phyloP scores from a whole-genome alignment of 1,284 basidiomycete species.

The Papiliotrema laurentii region DNA sequence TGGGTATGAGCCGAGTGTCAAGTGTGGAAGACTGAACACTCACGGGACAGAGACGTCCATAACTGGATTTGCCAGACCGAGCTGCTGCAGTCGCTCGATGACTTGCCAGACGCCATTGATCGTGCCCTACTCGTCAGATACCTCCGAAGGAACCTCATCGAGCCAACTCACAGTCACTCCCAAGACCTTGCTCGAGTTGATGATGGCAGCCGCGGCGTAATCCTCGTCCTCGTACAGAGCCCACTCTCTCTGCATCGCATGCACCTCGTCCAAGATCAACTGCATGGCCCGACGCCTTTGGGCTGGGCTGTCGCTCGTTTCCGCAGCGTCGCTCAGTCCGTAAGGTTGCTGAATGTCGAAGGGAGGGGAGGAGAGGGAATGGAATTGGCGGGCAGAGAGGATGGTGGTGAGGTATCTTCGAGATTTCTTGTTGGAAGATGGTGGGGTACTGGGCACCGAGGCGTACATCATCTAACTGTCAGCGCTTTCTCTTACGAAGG shows the following conservation, averaged over 20 bases:
- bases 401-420: slow-evolving; percentile 37
- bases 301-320: slow-evolving; percentile 18
- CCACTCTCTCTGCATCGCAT: slow-evolving; percentile 36
- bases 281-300: slow-evolving; percentile 38
- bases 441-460: slow-evolving; percentile 29
- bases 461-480: slow-evolving; percentile 36
- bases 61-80: slow-evolving; percentile 45
- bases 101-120: slow-evolving; percentile 39
- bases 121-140: slow-evolving; percentile 31
- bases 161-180: slow-evolving; percentile 36
- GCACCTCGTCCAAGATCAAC: slow-evolving; percentile 45
- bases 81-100: slow-evolving; percentile 37
- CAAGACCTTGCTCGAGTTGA: slow-evolving; percentile 45
- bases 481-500: background rate
- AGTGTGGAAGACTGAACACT: too few species aligned
- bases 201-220: slow-evolving; percentile 44
- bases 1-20: slow-evolving; percentile 6
- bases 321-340: slow-evolving; percentile 15
- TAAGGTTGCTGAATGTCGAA: slow-evolving; percentile 25
- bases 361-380: slow-evolving; percentile 39
- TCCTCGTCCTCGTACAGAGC: slow-evolving; percentile 32
- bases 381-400: slow-evolving; percentile 42
- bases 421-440: slow-evolving; percentile 5
- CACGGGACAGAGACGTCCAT: slow-evolving; percentile 47
- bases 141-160: background rate